These are phyloP conservation scores for Trametes meyenii DNA, from an alignment of 768 basidiomycete genomes.

Conservation along the genomic window DNA sequence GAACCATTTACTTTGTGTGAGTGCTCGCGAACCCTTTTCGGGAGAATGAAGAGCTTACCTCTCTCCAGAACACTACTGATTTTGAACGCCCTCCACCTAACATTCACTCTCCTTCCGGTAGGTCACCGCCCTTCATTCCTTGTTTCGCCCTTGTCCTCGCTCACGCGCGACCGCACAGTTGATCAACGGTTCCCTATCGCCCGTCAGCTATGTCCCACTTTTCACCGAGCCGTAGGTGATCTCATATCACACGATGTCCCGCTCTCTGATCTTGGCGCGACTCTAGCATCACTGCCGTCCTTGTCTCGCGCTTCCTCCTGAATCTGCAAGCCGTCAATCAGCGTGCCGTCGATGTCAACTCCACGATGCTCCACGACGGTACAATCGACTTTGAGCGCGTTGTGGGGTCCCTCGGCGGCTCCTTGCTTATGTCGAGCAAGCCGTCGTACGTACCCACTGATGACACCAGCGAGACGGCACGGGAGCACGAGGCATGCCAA, in stretches of 20 bases:
- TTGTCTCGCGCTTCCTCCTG: conserved; percentile 4
- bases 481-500: no score
- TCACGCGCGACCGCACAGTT: neutral
- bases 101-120: neutral
- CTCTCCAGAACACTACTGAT: neutral
- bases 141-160: neutral
- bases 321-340: neutral
- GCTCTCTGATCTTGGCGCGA: no score
- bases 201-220: conserved; percentile 1
- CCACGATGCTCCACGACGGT: neutral
- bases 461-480: no score
- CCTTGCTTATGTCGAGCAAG: no score
- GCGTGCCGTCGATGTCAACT: neutral
- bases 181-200: neutral
- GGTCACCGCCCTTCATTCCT: neutral
- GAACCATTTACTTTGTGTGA: neutral
- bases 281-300: neutral
- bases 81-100: conserved; percentile 1
- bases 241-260: no score
- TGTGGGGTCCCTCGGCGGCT: neutral
- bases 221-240: conserved; percentile 1
- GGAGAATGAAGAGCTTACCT: neutral
- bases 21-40: neutral
- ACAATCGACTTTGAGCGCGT: neutral
- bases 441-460: no score